phyloP scores from a whole-genome alignment of 371 early-diverging fungal genomes.

The Zychaea mexicana region DNA sequence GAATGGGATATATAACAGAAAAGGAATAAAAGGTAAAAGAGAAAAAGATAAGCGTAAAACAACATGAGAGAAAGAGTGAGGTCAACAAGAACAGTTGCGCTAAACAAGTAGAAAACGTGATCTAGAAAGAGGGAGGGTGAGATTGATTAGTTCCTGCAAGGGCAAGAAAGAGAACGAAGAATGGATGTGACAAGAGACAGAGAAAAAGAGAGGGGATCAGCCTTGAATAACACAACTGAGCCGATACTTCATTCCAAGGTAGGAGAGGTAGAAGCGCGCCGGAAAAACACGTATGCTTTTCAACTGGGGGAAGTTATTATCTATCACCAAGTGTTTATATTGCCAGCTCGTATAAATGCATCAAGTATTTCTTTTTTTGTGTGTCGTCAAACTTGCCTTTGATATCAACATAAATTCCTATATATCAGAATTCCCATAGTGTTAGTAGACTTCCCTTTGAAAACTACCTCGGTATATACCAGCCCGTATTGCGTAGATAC shows the following conservation, averaged over 20 bases:
- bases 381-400: conserved; percentile 38
- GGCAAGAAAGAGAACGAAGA: not conserved
- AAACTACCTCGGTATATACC: too few species aligned
- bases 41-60: too few species aligned
- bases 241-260: conserved; percentile 55
- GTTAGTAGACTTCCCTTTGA: not conserved
- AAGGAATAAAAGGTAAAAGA: not conserved
- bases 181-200: not conserved
- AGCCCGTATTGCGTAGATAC: too few species aligned
- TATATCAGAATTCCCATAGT: not conserved
- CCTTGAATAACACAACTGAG: conserved; percentile 54
- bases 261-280: conserved; percentile 51
- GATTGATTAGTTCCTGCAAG: not conserved
- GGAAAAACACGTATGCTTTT: conserved; percentile 56
- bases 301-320: conserved; percentile 47
- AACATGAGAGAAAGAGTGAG: conserved; percentile 1
- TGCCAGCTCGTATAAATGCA: not conserved
- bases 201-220: conserved; percentile 10
- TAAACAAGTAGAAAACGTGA: not conserved
- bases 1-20: too few species aligned
- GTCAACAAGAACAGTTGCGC: not conserved
- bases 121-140: not conserved
- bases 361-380: not conserved
- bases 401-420: conserved; percentile 56
- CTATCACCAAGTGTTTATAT: conserved; percentile 12